Evolutionary conservation across 148 eudicot genomes (phyloP).

Genomic region (Simmondsia chinensis): DNA sequence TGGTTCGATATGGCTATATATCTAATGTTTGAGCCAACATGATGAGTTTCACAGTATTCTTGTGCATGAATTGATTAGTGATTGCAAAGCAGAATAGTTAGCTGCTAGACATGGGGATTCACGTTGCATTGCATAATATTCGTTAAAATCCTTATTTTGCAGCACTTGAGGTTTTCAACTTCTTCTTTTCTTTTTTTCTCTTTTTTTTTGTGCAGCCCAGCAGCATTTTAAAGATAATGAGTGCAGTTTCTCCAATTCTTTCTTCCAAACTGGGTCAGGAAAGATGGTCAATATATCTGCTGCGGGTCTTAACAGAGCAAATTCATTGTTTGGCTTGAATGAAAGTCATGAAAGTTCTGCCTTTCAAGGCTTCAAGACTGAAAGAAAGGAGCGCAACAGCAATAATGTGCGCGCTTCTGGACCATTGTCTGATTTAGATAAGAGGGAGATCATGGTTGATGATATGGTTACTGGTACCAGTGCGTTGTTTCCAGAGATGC

Average conservation of each 20-base stretch:
- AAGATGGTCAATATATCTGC: constrained; percentile 64
- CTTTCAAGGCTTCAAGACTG: constrained; percentile 21
- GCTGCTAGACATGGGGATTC: no score
- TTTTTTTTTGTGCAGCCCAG: constrained; percentile 25
- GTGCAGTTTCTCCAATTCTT: constrained; percentile 30
- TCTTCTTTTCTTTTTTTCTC: not conserved
- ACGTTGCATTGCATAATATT: no score
- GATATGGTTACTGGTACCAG: constrained; percentile 13
- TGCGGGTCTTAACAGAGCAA: constrained; percentile 61
- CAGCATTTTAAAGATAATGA: constrained; percentile 12
- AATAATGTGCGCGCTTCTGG: constrained; percentile 14
- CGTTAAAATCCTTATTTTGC: no score
- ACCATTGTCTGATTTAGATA: constrained; percentile 11
- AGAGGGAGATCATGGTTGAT: not conserved
- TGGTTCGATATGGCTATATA: no score
- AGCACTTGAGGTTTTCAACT: no score
- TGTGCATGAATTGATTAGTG: no score
- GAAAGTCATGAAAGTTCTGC: constrained; percentile 23
- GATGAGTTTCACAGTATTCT: no score
- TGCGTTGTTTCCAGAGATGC: constrained; percentile 12
- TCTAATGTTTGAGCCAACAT: no score
- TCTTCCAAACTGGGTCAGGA: constrained; percentile 93
- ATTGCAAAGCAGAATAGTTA: no score
- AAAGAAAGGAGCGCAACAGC: constrained; percentile 19
- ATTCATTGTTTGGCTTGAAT: constrained; percentile 52